Evolutionary conservation across 345 rosid genomes (phyloP).

Genomic region (Salix caprea): DNA sequence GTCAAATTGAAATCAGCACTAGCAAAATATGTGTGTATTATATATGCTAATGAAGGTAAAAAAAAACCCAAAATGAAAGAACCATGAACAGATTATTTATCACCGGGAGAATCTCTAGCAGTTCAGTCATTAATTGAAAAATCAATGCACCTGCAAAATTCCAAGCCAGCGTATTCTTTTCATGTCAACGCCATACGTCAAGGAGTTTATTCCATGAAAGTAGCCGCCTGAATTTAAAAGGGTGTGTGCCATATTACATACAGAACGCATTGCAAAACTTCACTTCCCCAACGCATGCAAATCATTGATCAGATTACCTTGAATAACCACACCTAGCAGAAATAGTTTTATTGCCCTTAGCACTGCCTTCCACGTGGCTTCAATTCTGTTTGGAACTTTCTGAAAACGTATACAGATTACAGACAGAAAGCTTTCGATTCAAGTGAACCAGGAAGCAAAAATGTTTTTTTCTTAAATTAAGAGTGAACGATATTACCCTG

Average conservation of each 20-base stretch:
- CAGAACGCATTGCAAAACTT: neutral
- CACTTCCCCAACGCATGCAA: neutral
- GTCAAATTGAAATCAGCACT: neutral
- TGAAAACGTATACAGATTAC: neutral
- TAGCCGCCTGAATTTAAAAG: constrained; percentile 37
- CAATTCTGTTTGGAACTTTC: constrained; percentile 37
- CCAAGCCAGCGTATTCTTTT: constrained; percentile 47
- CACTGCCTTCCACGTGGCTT: constrained; percentile 36
- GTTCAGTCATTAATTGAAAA: neutral
- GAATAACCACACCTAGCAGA: constrained; percentile 41
- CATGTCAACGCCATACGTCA: constrained; percentile 45
- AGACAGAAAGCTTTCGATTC: neutral
- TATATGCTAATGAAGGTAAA: neutral
- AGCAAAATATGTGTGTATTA: neutral
- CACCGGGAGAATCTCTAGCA: neutral
- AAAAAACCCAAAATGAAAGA: neutral
- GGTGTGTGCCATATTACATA: neutral
- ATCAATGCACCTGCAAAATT: constrained; percentile 38
- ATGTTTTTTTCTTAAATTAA: neutral
- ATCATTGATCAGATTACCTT: constrained; percentile 29
- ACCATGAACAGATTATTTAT: neutral
- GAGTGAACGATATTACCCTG: constrained; percentile 21
- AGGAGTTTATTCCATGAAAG: constrained; percentile 39
- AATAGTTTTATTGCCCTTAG: constrained; percentile 38
- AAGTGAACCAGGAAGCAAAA: neutral